Conservation (phyloP, 2,329 filamentous ascomycete species). For the Eutypa lata region DNA sequence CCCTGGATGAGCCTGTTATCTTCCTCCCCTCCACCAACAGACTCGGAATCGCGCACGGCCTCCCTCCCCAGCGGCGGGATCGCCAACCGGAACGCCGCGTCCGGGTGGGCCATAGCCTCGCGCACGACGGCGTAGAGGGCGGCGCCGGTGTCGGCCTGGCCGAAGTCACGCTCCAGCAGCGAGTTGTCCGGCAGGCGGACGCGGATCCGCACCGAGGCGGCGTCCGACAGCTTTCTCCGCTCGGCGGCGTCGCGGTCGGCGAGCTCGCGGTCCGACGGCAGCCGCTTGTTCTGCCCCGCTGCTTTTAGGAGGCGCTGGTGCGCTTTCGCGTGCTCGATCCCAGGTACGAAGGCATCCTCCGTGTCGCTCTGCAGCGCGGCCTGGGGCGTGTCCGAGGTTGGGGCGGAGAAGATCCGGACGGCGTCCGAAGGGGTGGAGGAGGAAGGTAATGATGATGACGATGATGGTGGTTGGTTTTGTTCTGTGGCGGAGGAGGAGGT, state of each 20-base stretch:
- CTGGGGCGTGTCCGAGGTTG: conserved; percentile 68
- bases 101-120: conserved; percentile 62
- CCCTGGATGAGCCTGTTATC: conserved; percentile 63
- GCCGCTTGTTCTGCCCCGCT: conserved; percentile 66
- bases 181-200: conserved; percentile 87
- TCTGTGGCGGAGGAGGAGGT: conserved; percentile 75
- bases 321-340: conserved; percentile 70
- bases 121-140: conserved; percentile 74
- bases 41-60: conserved; percentile 45
- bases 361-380: conserved; percentile 67
- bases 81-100: conserved; percentile 71
- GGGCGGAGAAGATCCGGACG: conserved; percentile 74
- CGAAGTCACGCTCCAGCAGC: conserved; percentile 70
- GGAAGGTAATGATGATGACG: conserved; percentile 9
- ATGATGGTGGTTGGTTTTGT: neutral
- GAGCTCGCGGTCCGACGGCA: conserved; percentile 80
- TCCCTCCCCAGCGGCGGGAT: conserved; percentile 50
- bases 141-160: conserved; percentile 63
- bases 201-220: conserved; percentile 70
- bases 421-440: conserved; percentile 38
- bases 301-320: conserved; percentile 67
- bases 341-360: conserved; percentile 74
- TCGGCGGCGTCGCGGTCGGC: conserved; percentile 65
- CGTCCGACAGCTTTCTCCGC: conserved; percentile 60
- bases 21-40: no score